Base-by-base conservation (phyloP, 805 yeast genomes). In the Candida railenensis region DNA sequence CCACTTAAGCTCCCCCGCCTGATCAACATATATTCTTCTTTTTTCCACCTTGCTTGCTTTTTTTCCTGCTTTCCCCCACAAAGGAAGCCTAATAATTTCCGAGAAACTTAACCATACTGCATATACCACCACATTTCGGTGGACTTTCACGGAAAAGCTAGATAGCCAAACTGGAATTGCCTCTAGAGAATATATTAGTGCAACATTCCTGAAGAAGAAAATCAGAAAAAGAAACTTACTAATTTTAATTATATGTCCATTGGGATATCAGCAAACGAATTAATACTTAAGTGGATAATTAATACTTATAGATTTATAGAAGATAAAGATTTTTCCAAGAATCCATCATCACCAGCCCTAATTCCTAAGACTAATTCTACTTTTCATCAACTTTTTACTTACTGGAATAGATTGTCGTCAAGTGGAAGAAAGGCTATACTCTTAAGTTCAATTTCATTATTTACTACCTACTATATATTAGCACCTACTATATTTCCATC, bases 401-500 rank as follows among this genome's bases (percentile, higher is more conserved):
- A 36, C 39, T 36, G 39, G 39, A 36, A 19, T 15, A 36, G 20
- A 19, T 36, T 15, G 7, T 14, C 25, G 22, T 37, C 21, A 8
- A 37, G n/a, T 4, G 20, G 4, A 37, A 42, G 16, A 19, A 42
- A 18, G 7, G 11, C 7, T n/a, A 11, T 15, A 12, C 15, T 28
- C 3, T 11, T 42, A 14, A n/a, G 25, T 22, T 12, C 40, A 5
- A n/a, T 34, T 12, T 20, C 45, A 14, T 22, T 36, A n/a, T 7
- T 36, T n/a, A 16, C 45, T 15, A 21, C 39, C 2, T 34, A 22
- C 33, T 42, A 42, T 19, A 42, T 42, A 19, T 32, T 42, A 12
- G 30, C 45, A 11, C 45, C 45, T 18, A 34, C 45, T 16, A 9
- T 42, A 21, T 42, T 34, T 15, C 45, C 45, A 15, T 25, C 42